Conservation (phyloP, 345 rosid genomes). For the Bruguiera parviflora region DNA sequence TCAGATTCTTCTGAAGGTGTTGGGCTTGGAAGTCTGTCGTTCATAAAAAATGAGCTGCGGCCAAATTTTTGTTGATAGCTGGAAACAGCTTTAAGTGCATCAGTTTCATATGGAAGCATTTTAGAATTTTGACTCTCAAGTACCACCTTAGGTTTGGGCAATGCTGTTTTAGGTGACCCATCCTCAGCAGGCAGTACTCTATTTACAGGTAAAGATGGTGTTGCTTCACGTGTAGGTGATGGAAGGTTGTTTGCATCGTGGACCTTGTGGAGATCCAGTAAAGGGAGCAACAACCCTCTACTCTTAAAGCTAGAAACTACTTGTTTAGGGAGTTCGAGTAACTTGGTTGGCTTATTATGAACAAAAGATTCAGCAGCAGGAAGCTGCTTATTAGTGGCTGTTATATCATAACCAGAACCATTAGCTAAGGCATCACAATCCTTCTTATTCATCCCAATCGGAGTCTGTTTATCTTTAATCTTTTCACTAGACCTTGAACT, state of each 20-base stretch:
- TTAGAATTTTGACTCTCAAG: constrained; percentile 34
- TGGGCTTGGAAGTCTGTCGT: constrained; percentile 84
- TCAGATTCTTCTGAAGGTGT: constrained; percentile 85
- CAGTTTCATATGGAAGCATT: constrained; percentile 64
- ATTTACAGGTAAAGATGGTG: constrained; percentile 46
- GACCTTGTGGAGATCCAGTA: constrained; percentile 91
- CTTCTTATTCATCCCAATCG: constrained; percentile 23
- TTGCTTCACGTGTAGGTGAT: constrained; percentile 78
- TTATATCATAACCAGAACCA: constrained; percentile 23
- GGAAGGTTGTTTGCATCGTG: constrained; percentile 96
- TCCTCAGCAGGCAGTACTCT: constrained; percentile 36
- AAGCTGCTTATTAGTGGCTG: constrained; percentile 15
- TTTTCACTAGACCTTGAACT: constrained; percentile 26
- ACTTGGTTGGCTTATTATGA: constrained; percentile 29
- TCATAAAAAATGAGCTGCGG: constrained; percentile 37
- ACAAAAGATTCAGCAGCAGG: constrained; percentile 20
- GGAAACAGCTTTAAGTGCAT: constrained; percentile 71
- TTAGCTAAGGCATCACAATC: constrained; percentile 30
- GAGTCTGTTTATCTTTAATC: constrained; percentile 31
- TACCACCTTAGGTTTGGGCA: constrained; percentile 33
- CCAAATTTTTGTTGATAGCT: constrained; percentile 75
- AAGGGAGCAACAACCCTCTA: constrained; percentile 54
- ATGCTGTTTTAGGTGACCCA: constrained; percentile 31
- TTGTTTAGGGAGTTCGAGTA: constrained; percentile 39
- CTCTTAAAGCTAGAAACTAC: constrained; percentile 43